A percentile compares a stretch with the other conserved stretches of the same genome.
Evolutionary conservation across 352 stramenopile species (phyloP).

Genomic region (Globisporangium alternatum): DNA sequence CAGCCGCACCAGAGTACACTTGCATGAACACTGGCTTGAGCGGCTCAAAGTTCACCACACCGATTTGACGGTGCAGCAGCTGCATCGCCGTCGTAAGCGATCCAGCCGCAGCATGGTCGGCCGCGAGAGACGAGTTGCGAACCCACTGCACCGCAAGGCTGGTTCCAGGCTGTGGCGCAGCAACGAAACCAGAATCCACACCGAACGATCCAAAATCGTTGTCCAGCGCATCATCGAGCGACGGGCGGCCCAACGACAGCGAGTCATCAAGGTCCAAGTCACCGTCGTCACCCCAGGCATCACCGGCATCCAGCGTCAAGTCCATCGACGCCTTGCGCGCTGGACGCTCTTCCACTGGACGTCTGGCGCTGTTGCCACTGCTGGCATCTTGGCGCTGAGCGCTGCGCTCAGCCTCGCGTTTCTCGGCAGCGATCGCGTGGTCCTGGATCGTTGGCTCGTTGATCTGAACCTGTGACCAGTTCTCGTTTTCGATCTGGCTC

Average conservation of each 20-base stretch:
- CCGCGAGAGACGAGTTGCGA: slow-evolving; percentile 95
- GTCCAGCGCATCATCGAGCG: slow-evolving; percentile 54
- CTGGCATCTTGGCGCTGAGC: slow-evolving; percentile 50
- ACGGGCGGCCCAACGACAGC: slow-evolving; percentile 44
- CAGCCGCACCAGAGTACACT: slow-evolving; percentile 75
- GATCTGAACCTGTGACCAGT: slow-evolving; percentile 98
- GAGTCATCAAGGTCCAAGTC: slow-evolving; percentile 86
- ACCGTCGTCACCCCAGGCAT: slow-evolving; percentile 80
- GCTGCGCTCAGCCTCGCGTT: slow-evolving; percentile 73
- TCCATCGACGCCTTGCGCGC: slow-evolving; percentile 71
- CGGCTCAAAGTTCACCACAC: slow-evolving; percentile 96
- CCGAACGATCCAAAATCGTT: slow-evolving; percentile 41
- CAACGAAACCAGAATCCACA: slow-evolving; percentile 76
- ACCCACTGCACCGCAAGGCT: slow-evolving; percentile 91
- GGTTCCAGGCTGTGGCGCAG: slow-evolving; percentile 86
- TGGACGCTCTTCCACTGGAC: slow-evolving; percentile 39
- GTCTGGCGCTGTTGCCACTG: slow-evolving; percentile 14
- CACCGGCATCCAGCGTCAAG: slow-evolving; percentile 66
- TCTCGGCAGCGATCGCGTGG: slow-evolving; percentile 76
- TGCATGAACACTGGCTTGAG: slow-evolving; percentile 90
- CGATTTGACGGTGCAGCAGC: slow-evolving; percentile 98
- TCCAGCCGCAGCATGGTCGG: slow-evolving; percentile 96
- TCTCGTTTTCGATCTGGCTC: slow-evolving; percentile 89
- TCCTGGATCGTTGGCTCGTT: slow-evolving; percentile 86
- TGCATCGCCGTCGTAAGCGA: slow-evolving; percentile 96